Conservation (phyloP, 441 rosid species). For the Erysimum cheiri region DNA sequence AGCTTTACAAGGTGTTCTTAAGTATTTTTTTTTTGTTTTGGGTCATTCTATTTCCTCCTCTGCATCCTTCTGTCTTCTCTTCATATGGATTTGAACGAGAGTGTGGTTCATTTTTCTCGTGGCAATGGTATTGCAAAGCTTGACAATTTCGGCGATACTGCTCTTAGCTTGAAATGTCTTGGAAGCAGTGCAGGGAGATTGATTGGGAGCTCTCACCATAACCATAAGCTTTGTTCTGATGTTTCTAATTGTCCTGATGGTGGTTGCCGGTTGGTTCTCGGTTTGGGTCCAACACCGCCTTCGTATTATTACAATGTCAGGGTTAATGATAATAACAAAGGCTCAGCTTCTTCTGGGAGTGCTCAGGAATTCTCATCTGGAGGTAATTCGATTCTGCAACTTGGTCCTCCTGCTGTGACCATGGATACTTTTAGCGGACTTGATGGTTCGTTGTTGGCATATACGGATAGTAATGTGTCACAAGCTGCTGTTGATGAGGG, state of each 20-base stretch:
- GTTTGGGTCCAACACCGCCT: slow-evolving; percentile 84
- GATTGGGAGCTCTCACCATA: slow-evolving; percentile 43
- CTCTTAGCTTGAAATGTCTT: slow-evolving; percentile 66
- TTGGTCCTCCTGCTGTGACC: slow-evolving; percentile 72
- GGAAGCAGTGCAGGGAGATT: slow-evolving; percentile 52
- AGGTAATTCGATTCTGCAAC: slow-evolving; percentile 66
- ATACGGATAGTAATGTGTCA: slow-evolving; percentile 45
- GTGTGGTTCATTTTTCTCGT: slow-evolving; percentile 47
- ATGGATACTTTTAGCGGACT: slow-evolving; percentile 51
- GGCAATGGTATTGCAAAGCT: slow-evolving; percentile 47
- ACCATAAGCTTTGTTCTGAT: slow-evolving; percentile 51
- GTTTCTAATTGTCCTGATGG: slow-evolving; percentile 63
- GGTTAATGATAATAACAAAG: slow-evolving; percentile 51
- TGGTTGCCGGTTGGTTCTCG: slow-evolving; percentile 85
- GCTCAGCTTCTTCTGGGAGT: slow-evolving; percentile 43
- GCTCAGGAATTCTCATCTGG: slow-evolving; percentile 53
- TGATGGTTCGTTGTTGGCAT: slow-evolving; percentile 57
- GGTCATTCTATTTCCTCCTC: slow-evolving; percentile 29
- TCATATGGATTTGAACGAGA: slow-evolving; percentile 68
- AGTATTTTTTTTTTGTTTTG: slow-evolving; percentile 38
- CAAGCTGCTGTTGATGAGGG: slow-evolving; percentile 75
- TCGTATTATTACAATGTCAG: slow-evolving; percentile 51
- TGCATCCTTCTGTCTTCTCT: slow-evolving; percentile 33
- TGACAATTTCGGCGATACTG: slow-evolving; percentile 72
- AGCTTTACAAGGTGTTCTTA: slow-evolving; percentile 37